phyloP scores from a whole-genome alignment of 169 alveolate genomes.

The Eimeria acervulina region DNA sequence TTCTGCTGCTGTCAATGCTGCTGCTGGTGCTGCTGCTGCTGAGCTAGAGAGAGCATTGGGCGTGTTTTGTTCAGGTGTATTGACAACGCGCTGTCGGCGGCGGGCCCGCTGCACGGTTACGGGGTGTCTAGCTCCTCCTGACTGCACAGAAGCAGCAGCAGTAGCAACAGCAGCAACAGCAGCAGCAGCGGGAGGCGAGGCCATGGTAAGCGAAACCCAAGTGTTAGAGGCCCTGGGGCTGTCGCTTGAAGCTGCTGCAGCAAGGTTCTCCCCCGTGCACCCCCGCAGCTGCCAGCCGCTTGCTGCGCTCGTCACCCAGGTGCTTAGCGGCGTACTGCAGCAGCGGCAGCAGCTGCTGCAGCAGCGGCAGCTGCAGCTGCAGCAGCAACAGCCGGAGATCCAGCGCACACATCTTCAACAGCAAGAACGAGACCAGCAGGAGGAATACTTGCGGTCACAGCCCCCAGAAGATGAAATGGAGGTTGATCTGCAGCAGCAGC shows the following conservation, averaged over 20 bases:
- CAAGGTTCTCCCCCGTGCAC: not conserved
- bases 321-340: not conserved
- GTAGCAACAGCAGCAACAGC: not conserved
- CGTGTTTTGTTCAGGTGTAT: slow-evolving; percentile 21
- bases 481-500: too few species aligned
- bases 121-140: not conserved
- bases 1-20: not conserved
- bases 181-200: not conserved
- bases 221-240: slow-evolving; percentile 24
- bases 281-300: slow-evolving; percentile 41
- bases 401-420: not conserved
- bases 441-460: not conserved
- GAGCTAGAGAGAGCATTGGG: not conserved
- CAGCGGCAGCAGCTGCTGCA: slow-evolving; percentile 43
- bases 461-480: not conserved
- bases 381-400: too few species aligned
- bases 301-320: not conserved
- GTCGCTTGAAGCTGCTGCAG: not conserved
- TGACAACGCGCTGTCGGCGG: slow-evolving; percentile 57
- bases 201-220: not conserved
- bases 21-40: not conserved
- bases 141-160: slow-evolving; percentile 8
- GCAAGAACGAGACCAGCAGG: not conserved
- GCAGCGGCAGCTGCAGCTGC: not conserved
- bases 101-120: slow-evolving; percentile 8